Evolutionary conservation across 305 asterid genomes (phyloP).

Genomic region (Solanum chacoense): DNA sequence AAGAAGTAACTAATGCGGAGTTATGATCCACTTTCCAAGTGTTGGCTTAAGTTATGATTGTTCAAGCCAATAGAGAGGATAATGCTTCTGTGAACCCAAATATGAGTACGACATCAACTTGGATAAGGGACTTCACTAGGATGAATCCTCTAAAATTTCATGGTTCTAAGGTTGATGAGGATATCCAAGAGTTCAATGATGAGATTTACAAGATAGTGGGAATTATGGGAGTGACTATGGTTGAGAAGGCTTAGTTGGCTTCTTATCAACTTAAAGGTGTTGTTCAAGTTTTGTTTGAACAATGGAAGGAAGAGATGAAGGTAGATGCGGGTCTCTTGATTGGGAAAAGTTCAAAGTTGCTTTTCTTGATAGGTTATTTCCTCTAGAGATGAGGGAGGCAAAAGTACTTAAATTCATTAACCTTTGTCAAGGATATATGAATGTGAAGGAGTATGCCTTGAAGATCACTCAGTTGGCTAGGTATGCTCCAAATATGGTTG

Average conservation of each 20-base stretch:
- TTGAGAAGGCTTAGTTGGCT: background rate
- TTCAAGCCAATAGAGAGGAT: background rate
- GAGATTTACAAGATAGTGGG: background rate
- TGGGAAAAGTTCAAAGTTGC: background rate
- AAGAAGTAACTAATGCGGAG: background rate
- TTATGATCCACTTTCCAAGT: background rate
- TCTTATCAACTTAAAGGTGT: background rate
- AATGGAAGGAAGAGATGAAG: background rate
- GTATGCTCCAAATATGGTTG: background rate
- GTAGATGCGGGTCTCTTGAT: background rate
- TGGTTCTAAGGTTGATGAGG: background rate
- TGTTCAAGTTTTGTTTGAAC: background rate
- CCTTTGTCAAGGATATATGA: background rate
- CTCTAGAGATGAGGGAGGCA: background rate
- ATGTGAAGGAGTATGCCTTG: background rate
- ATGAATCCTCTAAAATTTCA: background rate
- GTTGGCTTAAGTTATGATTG: background rate
- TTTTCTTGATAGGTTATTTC: background rate
- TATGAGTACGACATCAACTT: background rate
- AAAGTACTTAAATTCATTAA: background rate
- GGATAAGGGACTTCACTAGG: background rate
- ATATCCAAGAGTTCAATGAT: background rate
- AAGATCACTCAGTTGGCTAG: background rate
- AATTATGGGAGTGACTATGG: background rate
- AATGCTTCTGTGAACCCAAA: background rate